Base-by-base conservation (phyloP, 768 basidiomycete genomes). In the Sporobolomyces roseus region DNA sequence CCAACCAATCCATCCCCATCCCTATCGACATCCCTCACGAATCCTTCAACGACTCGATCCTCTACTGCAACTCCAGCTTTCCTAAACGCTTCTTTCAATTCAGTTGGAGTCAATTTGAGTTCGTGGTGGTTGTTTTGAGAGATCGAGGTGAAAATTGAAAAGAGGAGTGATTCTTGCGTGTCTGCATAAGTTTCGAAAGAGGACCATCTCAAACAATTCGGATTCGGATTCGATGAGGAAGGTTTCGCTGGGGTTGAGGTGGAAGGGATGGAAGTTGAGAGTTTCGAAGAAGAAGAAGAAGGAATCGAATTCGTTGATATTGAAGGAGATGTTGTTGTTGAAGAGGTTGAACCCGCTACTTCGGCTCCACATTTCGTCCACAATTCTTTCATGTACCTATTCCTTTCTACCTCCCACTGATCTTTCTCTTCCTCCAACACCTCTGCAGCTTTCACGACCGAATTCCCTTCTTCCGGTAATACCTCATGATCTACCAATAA, bases 341-440 rank as follows among this genome's bases (percentile, higher is more conserved):
- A 2, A 4, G 58, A 7, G 3, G 59, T 45, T 12, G 55, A 41
- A 23, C 36, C 4, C 6, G 53, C 35, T 32, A 35, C 27, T 13
- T 53, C 17, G 3, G 65, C 58, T 21, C 74, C 68, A 70, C 77
- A 77, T 56, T 78, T 68, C n/a, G 72, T 80, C 64, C 88, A 79
- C 48, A 96, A 80, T 77, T 94, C 92, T 73, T 84, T 83, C 73
- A 89, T 85, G 80, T 94, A 94, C 79, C 85, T 83, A 53, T 82
- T 83, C 74, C 85, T 81, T 73, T 90, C 80, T 74, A 83, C 79
- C 74, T 86, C 83, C 21, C 87, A 90, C 66, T 83, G 77, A 12
- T 61, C 32, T 75, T 85, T 84, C 43, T 78, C 78, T 51, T 80
- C 85, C 69, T 86, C 72, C n/a, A 70, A 71, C n/a, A n/a, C 25